Evolutionary conservation across 1,139 yeast genomes (phyloP).

Genomic region (Kodamaea sp.): DNA sequence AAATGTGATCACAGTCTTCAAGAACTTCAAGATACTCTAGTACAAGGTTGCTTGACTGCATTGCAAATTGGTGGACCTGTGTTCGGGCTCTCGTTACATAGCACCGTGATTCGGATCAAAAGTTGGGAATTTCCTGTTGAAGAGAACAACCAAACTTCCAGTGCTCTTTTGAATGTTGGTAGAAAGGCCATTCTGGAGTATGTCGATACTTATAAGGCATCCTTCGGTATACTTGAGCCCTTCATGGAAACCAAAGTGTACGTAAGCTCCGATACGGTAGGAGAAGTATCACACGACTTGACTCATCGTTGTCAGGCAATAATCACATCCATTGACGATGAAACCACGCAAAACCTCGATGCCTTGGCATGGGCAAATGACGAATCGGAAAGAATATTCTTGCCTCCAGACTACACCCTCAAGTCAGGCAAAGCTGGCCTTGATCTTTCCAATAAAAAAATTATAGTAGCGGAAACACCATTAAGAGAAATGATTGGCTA

Average conservation of each 20-base stretch:
- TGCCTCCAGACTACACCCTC: slow-evolving; percentile 62
- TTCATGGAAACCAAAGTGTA: slow-evolving; percentile 76
- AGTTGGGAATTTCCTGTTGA: slow-evolving; percentile 60
- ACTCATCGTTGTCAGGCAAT: slow-evolving; percentile 70
- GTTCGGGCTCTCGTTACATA: slow-evolving; percentile 65
- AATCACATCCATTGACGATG: slow-evolving; percentile 65
- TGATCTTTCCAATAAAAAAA: slow-evolving; percentile 45
- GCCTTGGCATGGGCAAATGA: slow-evolving; percentile 45
- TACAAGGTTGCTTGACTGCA: slow-evolving; percentile 68
- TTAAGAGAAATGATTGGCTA: slow-evolving; percentile 90
- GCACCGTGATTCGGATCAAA: slow-evolving; percentile 54
- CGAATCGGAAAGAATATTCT: slow-evolving; percentile 51
- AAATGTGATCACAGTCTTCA: slow-evolving; percentile 49
- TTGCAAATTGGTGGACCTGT: slow-evolving; percentile 78
- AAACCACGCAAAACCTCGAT: slow-evolving; percentile 42
- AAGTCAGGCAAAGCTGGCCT: slow-evolving; percentile 8
- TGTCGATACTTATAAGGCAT: slow-evolving; percentile 27
- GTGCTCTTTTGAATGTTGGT: slow-evolving; percentile 31
- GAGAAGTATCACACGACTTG: slow-evolving; percentile 78
- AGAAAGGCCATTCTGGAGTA: slow-evolving; percentile 38
- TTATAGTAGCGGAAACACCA: slow-evolving; percentile 77
- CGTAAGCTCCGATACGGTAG: slow-evolving; percentile 72
- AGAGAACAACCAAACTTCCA: slow-evolving; percentile 26
- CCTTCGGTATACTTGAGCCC: slow-evolving; percentile 74
- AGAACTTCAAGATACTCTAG: slow-evolving; percentile 51